Evolutionary conservation across 495 filamentous ascomycete genomes (phyloP).

Genomic region (Coniosporium apollinis): DNA sequence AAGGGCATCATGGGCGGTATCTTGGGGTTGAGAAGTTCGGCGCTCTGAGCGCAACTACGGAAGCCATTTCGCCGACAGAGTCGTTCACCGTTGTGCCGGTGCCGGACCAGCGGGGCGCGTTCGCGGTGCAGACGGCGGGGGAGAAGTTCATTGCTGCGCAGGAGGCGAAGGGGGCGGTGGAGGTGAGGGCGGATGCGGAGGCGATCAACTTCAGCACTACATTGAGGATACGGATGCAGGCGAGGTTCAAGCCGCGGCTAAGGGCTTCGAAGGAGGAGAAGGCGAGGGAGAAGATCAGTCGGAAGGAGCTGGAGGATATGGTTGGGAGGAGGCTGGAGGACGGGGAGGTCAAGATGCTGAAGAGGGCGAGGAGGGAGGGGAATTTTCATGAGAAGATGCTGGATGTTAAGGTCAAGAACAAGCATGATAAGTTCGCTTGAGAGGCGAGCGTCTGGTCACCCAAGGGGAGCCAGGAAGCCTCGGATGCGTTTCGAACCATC

Average conservation of each 20-base stretch:
- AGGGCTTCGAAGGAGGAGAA: constrained; percentile 65
- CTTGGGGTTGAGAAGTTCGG: constrained; percentile 74
- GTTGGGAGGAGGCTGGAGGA: constrained; percentile 65
- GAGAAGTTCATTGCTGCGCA: constrained; percentile 23
- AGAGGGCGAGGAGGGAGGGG: constrained; percentile 69
- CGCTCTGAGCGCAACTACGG: constrained; percentile 52
- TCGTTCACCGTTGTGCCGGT: constrained; percentile 37
- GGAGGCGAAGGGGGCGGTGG: constrained; percentile 23
- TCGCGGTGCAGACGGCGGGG: constrained; percentile 18
- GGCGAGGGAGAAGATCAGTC: constrained; percentile 65
- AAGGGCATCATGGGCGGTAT: constrained; percentile 76
- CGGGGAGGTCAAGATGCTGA: constrained; percentile 68
- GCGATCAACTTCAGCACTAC: constrained; percentile 57
- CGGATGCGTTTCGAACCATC: too few relatives aligned
- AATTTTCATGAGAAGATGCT: constrained; percentile 81
- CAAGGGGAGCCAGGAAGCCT: too few relatives aligned
- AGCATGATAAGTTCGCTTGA: constrained; percentile 85
- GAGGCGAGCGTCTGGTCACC: too few relatives aligned
- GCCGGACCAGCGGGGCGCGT: constrained; percentile 14
- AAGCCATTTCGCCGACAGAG: constrained; percentile 71
- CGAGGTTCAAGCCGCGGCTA: constrained; percentile 71
- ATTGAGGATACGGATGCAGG: constrained; percentile 81
- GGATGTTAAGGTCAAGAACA: constrained; percentile 81
- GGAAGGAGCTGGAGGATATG: constrained; percentile 70
- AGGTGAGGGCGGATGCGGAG: constrained; percentile 65